Base-by-base conservation (phyloP, 2,329 filamentous ascomycete genomes). In the Xylariaceae sp. region DNA sequence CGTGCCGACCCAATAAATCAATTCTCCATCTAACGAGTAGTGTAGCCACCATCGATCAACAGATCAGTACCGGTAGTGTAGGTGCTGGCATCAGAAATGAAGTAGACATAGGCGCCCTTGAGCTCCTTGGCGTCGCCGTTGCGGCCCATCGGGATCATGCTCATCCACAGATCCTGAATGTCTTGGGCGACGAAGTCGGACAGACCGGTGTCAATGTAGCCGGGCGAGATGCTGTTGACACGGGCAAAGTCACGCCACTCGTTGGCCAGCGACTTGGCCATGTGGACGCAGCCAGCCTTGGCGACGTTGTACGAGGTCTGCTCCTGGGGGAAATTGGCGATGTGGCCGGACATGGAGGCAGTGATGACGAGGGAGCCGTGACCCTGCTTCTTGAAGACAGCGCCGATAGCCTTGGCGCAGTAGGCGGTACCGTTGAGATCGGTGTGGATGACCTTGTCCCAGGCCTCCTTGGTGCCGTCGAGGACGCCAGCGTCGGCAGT, bases 31-130 rank as follows among this genome's bases (percentile, higher is more conserved):
- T 33, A 16, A 38, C 30, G n/a, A 22, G 12, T 39, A 12, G 51
- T 55, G 65, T 87, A 87, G 31, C 83, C 83, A 49, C 85, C 85
- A 60, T 89, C 85, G 44, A 88, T 78, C 43, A 87, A 65, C 33
- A 89, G 72, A 58, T 87, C 83, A 3, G 77, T 70, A 3, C 79
- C 87, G 11, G 86, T 89, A 4, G 82, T 87, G 64, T 88, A 90
- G 32, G 78, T 81, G 43, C 81, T 80, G 4, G 86, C 86, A 61
- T 90, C 85, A 37, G 78, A 84, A 26, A 85, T 79, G 30, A 91
- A 73, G 64, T 88, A 90, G 38, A 90, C 71, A 61, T 85, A 91
- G 24, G 80, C 82, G 15, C 81, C 83, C 65, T 85, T 85, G 51
- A 87, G 66, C 67, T 87, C 83, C 52, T 81, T 76, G 4, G 76